Evolutionary conservation across 1,284 basidiomycete species (phyloP), one percentile per base, ranked within the genome.

Genomic region (Chiua sp.): DNA sequence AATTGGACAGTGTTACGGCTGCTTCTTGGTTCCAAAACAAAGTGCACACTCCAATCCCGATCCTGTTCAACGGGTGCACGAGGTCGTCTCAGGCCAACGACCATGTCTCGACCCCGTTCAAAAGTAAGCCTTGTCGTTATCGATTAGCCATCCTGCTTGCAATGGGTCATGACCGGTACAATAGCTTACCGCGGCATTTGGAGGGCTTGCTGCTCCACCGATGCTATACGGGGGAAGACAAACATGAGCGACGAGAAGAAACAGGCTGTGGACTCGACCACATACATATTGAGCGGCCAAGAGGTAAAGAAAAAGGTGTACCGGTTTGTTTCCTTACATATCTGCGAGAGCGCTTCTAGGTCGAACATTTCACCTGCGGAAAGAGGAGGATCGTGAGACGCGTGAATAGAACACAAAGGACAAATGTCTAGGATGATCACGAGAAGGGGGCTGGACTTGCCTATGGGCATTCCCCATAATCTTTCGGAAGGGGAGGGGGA

Each of bases 291-390:
- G 66, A 90, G 72, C 2, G 88, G 87, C 88, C 87, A 90, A 7
- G 88, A 90, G 1, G 87, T 81, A 72, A 90, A 87, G 77, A 89
- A 90, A 73, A 90, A 90, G 11, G 84, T 87, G 69, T 88, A 88
- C 65, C 87, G 75, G 5, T 81, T 80, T 2, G 81, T 82, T 63
- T 82, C 80, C 12, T 80, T 81, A 66, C 87, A 90, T 3, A 78
- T 76, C 59, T 82, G 74, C 16, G 87, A 82, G 3, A 90, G 75
- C 59, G 80, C 80, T 69, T 90, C 87, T 39, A 90, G 75, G 71
- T 90, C 88, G 69, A 90, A 90, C 63, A 89, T 80, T 73, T 90
- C 88, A 48, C 87, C 87, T 87, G 46, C 46, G 42, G 42, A 13
- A n/a, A 42, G 20, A 11, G 20, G 13, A 18, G 8, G 18, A 20